These are phyloP conservation scores for Yamadazyma sp. DNA, from an alignment of 1,139 yeast species.

Conservation along the genomic window DNA sequence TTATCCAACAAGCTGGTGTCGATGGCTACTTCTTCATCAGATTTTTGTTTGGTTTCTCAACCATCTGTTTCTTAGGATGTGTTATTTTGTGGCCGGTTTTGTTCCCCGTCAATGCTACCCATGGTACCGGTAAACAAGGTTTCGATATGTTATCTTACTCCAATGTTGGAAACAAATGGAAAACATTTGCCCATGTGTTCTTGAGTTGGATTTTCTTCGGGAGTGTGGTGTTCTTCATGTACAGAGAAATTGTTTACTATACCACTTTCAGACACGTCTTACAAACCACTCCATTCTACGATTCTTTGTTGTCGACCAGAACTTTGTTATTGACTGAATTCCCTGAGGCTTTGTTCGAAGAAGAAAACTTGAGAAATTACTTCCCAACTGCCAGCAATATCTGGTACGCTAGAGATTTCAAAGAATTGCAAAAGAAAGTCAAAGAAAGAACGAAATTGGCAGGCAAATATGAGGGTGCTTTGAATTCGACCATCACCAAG, in stretches of 20 bases:
- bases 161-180: conserved; percentile 58
- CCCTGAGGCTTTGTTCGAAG: conserved; percentile 48
- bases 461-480: conserved; percentile 56
- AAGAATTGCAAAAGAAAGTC: conserved; percentile 50
- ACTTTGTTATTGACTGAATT: conserved; percentile 67
- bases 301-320: conserved; percentile 64
- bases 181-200: conserved; percentile 72
- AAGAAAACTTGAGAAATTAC: conserved; percentile 49
- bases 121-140: conserved; percentile 56
- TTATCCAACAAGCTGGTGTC: conserved; percentile 77
- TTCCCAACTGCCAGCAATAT: conserved; percentile 64
- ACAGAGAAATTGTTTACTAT: conserved; percentile 70
- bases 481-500: conserved; percentile 54
- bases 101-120: conserved; percentile 84
- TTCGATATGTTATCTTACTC: conserved; percentile 62
- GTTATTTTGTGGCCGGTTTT: conserved; percentile 72
- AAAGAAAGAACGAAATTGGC: conserved; percentile 57
- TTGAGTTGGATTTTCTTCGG: conserved; percentile 70
- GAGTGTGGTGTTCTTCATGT: conserved; percentile 56
- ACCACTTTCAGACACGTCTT: conserved; percentile 64
- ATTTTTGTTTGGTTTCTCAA: conserved; percentile 63
- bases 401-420: conserved; percentile 65
- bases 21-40: conserved; percentile 90
- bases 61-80: conserved; percentile 63
- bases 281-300: conserved; percentile 71